Percentiles rank a stretch among this genome's conserved stretches.
Conservation (phyloP, 2,329 filamentous ascomycete genomes). For the Diaporthe aspalathi region DNA sequence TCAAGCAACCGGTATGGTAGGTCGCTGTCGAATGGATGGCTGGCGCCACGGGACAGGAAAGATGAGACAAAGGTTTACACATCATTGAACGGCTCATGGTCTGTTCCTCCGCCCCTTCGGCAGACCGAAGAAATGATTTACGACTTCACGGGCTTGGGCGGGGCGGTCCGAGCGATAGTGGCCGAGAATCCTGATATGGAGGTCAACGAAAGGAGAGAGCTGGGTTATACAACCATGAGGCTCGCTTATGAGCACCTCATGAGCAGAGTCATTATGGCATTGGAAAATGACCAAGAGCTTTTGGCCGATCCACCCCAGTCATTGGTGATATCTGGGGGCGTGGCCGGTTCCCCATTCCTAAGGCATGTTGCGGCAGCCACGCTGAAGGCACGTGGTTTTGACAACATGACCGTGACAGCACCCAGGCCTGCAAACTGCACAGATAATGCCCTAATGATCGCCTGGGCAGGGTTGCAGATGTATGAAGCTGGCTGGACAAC, state of each 20-base stretch:
- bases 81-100: constrained; percentile 65
- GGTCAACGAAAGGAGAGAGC: constrained; percentile 70
- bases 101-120: constrained; percentile 74
- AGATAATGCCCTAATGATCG: constrained; percentile 98
- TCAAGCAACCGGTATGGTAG: not conserved
- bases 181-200: constrained; percentile 50
- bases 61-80: constrained; percentile 64
- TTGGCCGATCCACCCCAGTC: constrained; percentile 57
- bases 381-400: constrained; percentile 75
- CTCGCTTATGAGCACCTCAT: constrained; percentile 89
- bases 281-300: constrained; percentile 52
- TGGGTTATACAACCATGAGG: constrained; percentile 82
- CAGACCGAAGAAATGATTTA: constrained; percentile 70
- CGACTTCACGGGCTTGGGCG: constrained; percentile 78
- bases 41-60: constrained; percentile 65
- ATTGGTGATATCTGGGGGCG: constrained; percentile 88
- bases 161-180: constrained; percentile 64
- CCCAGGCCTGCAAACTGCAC: constrained; percentile 86
- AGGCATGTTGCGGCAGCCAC: constrained; percentile 69
- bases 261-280: constrained; percentile 76
- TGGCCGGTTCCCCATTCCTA: constrained; percentile 86
- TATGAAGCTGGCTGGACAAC: constrained; percentile 80
- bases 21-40: constrained; percentile 60
- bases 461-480: constrained; percentile 95
- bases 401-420: constrained; percentile 71